A percentile compares a stretch with the other conserved stretches of the same genome.
phyloP scores from a whole-genome alignment of 176 grass and related monocot species.

The Bonia amplexicaulis region DNA sequence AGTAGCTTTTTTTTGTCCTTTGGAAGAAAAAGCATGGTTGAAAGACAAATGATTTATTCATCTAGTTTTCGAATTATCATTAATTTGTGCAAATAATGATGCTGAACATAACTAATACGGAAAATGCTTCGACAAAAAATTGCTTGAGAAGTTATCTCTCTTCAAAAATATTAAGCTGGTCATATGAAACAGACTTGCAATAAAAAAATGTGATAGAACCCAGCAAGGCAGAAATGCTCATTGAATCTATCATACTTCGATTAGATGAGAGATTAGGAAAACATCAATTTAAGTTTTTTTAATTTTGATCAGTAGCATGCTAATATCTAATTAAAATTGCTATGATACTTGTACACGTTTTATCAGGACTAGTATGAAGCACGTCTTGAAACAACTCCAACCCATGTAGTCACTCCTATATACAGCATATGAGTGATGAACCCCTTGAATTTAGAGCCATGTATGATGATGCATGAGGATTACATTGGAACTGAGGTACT shows the following conservation, averaged over 20 bases:
- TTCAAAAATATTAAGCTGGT: not conserved
- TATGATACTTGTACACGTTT: not conserved
- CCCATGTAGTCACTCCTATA: not conserved
- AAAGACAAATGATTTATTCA: not conserved
- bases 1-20: not conserved
- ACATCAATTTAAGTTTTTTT: not conserved
- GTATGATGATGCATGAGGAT: not conserved
- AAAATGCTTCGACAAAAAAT: not conserved
- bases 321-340: not conserved
- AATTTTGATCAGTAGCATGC: not conserved
- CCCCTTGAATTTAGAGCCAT: not conserved
- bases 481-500: too few species aligned
- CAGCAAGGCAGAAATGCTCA: not conserved
- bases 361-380: not conserved
- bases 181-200: not conserved
- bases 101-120: not conserved
- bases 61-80: not conserved
- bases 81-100: not conserved
- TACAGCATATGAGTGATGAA: not conserved
- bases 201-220: not conserved
- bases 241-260: not conserved
- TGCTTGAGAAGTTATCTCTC: constrained; percentile 6
- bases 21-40: not conserved
- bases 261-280: not conserved
- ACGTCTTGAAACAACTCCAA: not conserved